These are phyloP conservation scores for Rubia tinctorum DNA, from an alignment of 305 asterid genomes.

Conservation along the genomic window DNA sequence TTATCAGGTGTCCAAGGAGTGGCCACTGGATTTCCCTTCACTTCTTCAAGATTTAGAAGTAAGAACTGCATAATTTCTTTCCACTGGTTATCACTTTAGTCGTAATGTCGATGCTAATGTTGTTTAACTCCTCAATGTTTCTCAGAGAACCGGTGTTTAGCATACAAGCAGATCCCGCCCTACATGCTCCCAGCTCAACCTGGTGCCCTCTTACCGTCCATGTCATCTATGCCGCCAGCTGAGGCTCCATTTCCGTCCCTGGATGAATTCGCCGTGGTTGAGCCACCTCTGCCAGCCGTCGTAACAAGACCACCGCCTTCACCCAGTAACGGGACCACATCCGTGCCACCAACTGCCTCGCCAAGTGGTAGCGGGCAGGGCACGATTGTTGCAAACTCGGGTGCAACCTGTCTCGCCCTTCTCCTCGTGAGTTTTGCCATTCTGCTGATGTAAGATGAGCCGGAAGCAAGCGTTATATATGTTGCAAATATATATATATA, in stretches of 20 bases:
- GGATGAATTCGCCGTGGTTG: slow-evolving; percentile 39
- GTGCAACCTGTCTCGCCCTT: slow-evolving; percentile 37
- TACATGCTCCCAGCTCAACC: not conserved
- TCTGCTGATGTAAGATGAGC: slow-evolving; percentile 27
- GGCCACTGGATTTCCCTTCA: slow-evolving; percentile 62
- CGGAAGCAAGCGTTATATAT: slow-evolving; percentile 9
- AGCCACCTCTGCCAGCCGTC: slow-evolving; percentile 77
- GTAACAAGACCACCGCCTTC: slow-evolving; percentile 22
- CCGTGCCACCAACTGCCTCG: slow-evolving; percentile 38
- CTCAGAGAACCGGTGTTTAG: slow-evolving; percentile 79
- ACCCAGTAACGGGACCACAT: slow-evolving; percentile 25
- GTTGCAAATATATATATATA: not conserved
- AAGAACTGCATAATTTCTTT: slow-evolving; percentile 29
- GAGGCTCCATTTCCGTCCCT: slow-evolving; percentile 70
- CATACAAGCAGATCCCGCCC: slow-evolving; percentile 14
- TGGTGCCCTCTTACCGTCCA: not conserved
- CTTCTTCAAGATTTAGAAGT: slow-evolving; percentile 75
- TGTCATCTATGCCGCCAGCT: not conserved
- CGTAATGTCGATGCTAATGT: not conserved
- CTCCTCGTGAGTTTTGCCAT: slow-evolving; percentile 40
- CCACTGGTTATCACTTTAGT: not conserved
- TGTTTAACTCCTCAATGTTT: slow-evolving; percentile 6
- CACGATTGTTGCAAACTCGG: slow-evolving; percentile 33
- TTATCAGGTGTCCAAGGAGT: slow-evolving; percentile 46
- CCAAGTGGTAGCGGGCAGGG: slow-evolving; percentile 45